Evolutionary conservation across 2,329 filamentous ascomycete genomes (phyloP).

Genomic region (Camillea tinctor): DNA sequence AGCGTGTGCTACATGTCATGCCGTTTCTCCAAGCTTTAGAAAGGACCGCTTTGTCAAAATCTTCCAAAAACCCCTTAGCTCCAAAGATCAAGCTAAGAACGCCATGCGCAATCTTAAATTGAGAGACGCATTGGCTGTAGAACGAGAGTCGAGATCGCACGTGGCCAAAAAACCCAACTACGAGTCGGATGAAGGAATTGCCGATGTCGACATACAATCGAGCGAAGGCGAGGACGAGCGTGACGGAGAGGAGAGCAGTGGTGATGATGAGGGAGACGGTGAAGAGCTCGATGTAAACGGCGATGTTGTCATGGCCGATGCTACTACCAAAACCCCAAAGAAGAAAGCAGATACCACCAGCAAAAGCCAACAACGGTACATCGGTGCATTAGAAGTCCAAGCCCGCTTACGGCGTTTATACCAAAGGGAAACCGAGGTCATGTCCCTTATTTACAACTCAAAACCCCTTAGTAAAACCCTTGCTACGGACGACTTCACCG

Average conservation of each 20-base stretch:
- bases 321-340: conserved; percentile 33
- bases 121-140: conserved; percentile 66
- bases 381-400: conserved; percentile 80
- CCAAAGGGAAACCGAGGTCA: conserved; percentile 78
- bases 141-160: conserved; percentile 31
- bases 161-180: conserved; percentile 39
- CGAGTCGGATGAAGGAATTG: conserved; percentile 67
- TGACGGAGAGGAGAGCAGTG: conserved; percentile 14
- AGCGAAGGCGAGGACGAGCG: conserved; percentile 42
- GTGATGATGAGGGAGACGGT: conserved; percentile 42
- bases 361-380: conserved; percentile 62
- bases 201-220: conserved; percentile 58
- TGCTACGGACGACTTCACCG: conserved; percentile 93
- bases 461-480: conserved; percentile 62
- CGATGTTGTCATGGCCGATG: conserved; percentile 58
- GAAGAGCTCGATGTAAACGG: conserved; percentile 54
- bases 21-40: conserved; percentile 77
- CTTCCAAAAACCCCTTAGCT: conserved; percentile 75
- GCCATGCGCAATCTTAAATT: conserved; percentile 64
- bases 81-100: conserved; percentile 78
- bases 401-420: conserved; percentile 78
- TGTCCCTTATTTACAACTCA: conserved; percentile 82
- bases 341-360: conserved; percentile 31
- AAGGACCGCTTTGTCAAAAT: conserved; percentile 93
- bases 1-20: conserved; percentile 65